Percentiles rank a stretch among this genome's conserved stretches.
These are phyloP conservation scores for Daldinia decipiens DNA, from an alignment of 495 filamentous ascomycete species.

Conservation along the genomic window DNA sequence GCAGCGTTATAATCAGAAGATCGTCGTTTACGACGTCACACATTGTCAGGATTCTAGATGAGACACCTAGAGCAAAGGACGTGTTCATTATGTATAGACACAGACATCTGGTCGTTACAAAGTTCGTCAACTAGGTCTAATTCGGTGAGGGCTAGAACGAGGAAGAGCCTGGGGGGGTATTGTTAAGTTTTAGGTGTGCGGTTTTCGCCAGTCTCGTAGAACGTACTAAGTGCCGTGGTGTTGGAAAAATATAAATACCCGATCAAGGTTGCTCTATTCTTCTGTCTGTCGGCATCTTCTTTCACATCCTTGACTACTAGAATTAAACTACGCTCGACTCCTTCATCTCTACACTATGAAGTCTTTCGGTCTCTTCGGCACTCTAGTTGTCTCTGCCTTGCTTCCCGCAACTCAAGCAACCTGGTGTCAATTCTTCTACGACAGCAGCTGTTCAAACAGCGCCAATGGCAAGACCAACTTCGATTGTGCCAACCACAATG, in stretches of 20 bases:
- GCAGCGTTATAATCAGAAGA: neutral
- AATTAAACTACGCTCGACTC: neutral
- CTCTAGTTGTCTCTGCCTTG: neutral
- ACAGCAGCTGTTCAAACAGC: neutral
- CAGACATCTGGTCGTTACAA: neutral
- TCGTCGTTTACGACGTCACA: neutral
- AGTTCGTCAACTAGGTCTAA: neutral
- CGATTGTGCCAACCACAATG: neutral
- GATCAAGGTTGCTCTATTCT: neutral
- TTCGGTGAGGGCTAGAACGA: too few species aligned
- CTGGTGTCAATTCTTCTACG: neutral
- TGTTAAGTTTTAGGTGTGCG: too few species aligned
- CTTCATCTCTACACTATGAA: neutral
- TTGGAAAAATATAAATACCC: neutral
- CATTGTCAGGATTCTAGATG: too few species aligned
- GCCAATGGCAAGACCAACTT: neutral
- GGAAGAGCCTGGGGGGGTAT: too few species aligned
- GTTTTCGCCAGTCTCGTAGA: too few species aligned
- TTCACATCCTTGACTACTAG: neutral
- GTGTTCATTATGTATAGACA: too few species aligned
- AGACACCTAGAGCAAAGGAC: too few species aligned
- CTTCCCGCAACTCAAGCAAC: neutral
- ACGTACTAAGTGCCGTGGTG: too few species aligned
- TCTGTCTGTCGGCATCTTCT: neutral
- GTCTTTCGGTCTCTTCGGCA: neutral